Conservation (phyloP, 768 basidiomycete species). For the Tricholoma saponaceum region DNA sequence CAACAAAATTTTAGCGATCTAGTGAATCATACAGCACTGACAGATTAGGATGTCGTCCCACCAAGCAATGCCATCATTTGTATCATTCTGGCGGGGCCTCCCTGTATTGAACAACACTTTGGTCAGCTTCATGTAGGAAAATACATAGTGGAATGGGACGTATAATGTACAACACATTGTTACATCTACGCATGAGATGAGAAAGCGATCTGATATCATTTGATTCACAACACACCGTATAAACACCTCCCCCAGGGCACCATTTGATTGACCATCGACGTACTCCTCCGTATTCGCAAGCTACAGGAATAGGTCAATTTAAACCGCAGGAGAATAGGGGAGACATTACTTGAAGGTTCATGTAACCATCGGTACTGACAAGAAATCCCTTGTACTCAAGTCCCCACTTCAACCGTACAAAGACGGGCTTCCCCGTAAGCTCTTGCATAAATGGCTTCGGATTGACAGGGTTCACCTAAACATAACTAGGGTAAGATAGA, state of each 20-base stretch:
- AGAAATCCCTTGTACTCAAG: slow-evolving; percentile 99
- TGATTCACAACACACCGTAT: slow-evolving; percentile 64
- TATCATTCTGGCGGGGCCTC: slow-evolving; percentile 60
- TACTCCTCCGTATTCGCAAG: slow-evolving; percentile 99
- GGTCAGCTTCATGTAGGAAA: slow-evolving; percentile 15
- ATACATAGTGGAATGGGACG: slow-evolving; percentile 37
- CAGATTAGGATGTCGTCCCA: neutral
- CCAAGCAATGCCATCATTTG: neutral
- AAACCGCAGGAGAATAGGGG: neutral
- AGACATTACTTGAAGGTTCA: slow-evolving; percentile 89
- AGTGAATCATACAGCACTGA: neutral
- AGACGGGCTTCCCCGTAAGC: slow-evolving; percentile 95
- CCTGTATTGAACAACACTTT: slow-evolving; percentile 47
- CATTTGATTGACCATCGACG: slow-evolving; percentile 93
- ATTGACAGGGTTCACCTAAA: slow-evolving; percentile 87
- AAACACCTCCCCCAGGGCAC: slow-evolving; percentile 97
- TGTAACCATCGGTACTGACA: slow-evolving; percentile 98
- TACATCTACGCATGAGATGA: slow-evolving; percentile 55
- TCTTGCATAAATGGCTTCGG: slow-evolving; percentile 99
- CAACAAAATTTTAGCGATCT: neutral
- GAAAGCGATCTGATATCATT: slow-evolving; percentile 1
- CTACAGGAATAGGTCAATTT: slow-evolving; percentile 35
- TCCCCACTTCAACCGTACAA: slow-evolving; percentile 97
- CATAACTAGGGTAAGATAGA: slow-evolving; percentile 4
- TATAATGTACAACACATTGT: slow-evolving; percentile 96